phyloP scores from a whole-genome alignment of 257 asterid genomes.

The Solanum rostratum region DNA sequence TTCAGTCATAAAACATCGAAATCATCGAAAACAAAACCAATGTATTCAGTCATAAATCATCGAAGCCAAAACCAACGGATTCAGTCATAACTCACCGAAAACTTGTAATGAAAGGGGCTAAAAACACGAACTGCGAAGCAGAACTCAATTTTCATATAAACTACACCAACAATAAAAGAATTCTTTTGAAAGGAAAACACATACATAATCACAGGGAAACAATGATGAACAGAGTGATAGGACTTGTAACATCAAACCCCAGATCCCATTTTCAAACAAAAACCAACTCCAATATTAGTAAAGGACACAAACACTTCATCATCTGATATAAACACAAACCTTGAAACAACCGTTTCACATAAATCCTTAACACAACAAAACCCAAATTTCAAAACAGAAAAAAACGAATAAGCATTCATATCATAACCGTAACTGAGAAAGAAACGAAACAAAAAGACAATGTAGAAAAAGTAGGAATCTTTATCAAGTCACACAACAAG shows the following conservation, averaged over 20 bases:
- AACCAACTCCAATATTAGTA: not conserved
- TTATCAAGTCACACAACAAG: not conserved
- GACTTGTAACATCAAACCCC: constrained; percentile 10
- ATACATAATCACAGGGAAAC: not conserved
- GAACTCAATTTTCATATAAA: not conserved
- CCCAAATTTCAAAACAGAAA: constrained; percentile 14
- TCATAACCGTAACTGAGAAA: not conserved
- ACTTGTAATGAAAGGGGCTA: not conserved
- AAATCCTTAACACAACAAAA: constrained; percentile 3
- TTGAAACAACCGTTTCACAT: not conserved
- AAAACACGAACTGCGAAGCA: not conserved
- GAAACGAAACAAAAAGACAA: not conserved
- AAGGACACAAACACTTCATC: not conserved
- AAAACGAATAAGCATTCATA: constrained; percentile 3
- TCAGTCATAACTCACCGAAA: not conserved
- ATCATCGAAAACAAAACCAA: not conserved
- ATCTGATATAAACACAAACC: not conserved
- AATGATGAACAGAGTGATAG: not conserved
- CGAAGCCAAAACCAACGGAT: not conserved
- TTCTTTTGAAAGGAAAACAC: not conserved
- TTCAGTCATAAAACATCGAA: not conserved
- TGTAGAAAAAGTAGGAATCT: constrained; percentile 11
- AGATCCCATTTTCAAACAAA: constrained; percentile 14
- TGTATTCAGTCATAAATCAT: not conserved
- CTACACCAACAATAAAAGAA: not conserved